phyloP scores from a whole-genome alignment of 805 yeast species.

The Saccharomycopsis guyanensis region DNA sequence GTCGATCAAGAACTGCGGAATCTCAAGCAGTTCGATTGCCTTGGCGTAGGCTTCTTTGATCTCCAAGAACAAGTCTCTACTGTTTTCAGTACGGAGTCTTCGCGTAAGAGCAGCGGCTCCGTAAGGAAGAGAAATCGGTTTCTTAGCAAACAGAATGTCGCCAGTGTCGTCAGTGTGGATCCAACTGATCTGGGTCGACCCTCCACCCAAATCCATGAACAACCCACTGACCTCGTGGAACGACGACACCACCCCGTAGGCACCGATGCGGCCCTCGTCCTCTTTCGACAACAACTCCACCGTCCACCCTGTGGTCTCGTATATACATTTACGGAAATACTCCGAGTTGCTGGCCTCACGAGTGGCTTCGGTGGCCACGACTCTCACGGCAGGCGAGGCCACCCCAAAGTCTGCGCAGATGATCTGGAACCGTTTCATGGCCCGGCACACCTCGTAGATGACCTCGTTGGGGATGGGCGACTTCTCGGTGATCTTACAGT shows the following conservation, averaged over 20 bases:
- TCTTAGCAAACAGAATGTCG: constrained; percentile 43
- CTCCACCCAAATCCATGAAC: constrained; percentile 70
- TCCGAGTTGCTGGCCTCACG: constrained; percentile 60
- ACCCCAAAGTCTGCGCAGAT: constrained; percentile 75
- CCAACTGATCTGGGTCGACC: constrained; percentile 65
- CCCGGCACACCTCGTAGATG: constrained; percentile 50
- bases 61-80: constrained; percentile 43
- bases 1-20: constrained; percentile 44
- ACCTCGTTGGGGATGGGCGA: constrained; percentile 51
- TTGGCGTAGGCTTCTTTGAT: constrained; percentile 42
- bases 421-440: constrained; percentile 58
- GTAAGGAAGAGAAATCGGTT: constrained; percentile 60
- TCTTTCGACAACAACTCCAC: constrained; percentile 52
- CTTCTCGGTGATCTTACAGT: constrained; percentile 28
- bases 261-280: constrained; percentile 61
- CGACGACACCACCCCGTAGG: constrained; percentile 69
- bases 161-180: constrained; percentile 46
- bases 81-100: constrained; percentile 44
- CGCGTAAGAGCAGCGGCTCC: constrained; percentile 66
- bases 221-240: constrained; percentile 60
- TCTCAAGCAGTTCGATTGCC: constrained; percentile 42
- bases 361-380: constrained; percentile 71
- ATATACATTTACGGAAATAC: constrained; percentile 49
- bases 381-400: constrained; percentile 47
- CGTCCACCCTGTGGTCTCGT: constrained; percentile 57